Evolutionary conservation across 805 yeast genomes (phyloP).

Genomic region (Candida sonorensis): DNA sequence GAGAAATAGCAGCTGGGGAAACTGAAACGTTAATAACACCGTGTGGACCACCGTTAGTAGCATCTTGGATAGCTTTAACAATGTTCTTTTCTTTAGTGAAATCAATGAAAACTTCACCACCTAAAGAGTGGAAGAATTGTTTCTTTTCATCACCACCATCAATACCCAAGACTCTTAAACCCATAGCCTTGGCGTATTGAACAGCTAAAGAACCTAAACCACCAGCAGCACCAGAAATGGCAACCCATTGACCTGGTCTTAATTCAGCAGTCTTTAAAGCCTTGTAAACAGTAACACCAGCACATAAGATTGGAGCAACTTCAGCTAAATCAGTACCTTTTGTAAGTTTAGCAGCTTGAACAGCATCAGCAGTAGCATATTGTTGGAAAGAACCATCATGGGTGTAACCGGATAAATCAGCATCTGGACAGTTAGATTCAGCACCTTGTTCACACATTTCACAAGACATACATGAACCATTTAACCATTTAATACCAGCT

Average conservation of each 20-base stretch:
- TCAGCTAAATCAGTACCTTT: conserved; percentile 40
- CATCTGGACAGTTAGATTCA: conserved; percentile 62
- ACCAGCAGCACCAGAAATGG: conserved; percentile 46
- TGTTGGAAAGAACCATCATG: conserved; percentile 59
- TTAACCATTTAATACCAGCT: conserved; percentile 66
- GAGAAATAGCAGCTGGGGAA: conserved; percentile 41
- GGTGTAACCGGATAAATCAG: conserved; percentile 69
- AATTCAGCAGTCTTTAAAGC: conserved; percentile 44
- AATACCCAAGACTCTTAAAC: conserved; percentile 40
- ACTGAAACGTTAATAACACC: conserved; percentile 49
- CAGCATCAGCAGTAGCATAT: conserved; percentile 47
- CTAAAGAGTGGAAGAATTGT: conserved; percentile 32
- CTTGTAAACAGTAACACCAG: conserved; percentile 49
- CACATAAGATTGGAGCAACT: conserved; percentile 45
- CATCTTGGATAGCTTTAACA: conserved; percentile 31
- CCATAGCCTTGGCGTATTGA: conserved; percentile 45
- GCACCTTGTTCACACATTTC: conserved; percentile 53
- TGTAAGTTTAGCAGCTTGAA: conserved; percentile 44
- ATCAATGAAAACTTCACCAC: conserved; percentile 43
- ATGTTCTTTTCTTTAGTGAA: conserved; percentile 32
- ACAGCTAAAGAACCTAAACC: conserved; percentile 46
- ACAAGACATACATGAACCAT: conserved; percentile 59
- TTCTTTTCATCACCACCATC: conserved; percentile 44
- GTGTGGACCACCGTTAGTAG: conserved; percentile 46
- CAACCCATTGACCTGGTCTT: conserved; percentile 45